Evolutionary conservation across 163 green algal species (phyloP), one percentile per base, ranked within the genome.

Genomic region (Chloromonas sp.): DNA sequence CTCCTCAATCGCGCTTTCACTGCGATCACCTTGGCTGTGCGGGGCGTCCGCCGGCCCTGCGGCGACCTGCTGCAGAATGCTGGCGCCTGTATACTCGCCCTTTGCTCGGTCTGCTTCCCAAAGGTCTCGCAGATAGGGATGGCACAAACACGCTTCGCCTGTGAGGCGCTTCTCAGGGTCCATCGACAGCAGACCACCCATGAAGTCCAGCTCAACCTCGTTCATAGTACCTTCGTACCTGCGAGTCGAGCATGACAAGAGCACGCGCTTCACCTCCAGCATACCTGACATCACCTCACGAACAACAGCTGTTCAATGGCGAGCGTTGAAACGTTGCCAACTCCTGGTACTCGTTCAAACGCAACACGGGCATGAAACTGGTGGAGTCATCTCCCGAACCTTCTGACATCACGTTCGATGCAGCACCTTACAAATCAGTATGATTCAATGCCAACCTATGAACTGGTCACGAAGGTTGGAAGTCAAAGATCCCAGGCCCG

Each of bases 171-270:
- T 85, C 0, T 79, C 79, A 2, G 92, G 92, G 85, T 94, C 88
- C 87, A 93, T 91, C n/a, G 88, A 60, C 11, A 95, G 87, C 76
- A 93, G 87, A 2, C 81, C 79, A 1, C 71, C 58, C 84, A 94
- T 87, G 89, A 95, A 94, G 82, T 87, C 84, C 66, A 95, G 79
- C 70, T 89, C 90, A 61, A 88, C 81, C 60, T 88, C 85, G n/a
- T 82, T 84, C 60, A 93, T 83, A 81, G 91, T 92, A 82, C 84
- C 86, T 57, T 87, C 80, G 83, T 93, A 93, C 70, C 70, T 71
- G 14, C 70, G 13, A 61, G 5, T 36, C 36, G 8, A 76, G 66
- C 66, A 76, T 8, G 8, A 11, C 66, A 76, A 11, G 66, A 76
- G 66, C 11, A 11, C 66, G 66, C 66, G 66, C 8, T 8, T 8